A percentile compares a stretch with the other conserved stretches of the same genome.
phyloP scores from a whole-genome alignment of 1,284 basidiomycete species.

The Acaromyces ingoldii region DNA sequence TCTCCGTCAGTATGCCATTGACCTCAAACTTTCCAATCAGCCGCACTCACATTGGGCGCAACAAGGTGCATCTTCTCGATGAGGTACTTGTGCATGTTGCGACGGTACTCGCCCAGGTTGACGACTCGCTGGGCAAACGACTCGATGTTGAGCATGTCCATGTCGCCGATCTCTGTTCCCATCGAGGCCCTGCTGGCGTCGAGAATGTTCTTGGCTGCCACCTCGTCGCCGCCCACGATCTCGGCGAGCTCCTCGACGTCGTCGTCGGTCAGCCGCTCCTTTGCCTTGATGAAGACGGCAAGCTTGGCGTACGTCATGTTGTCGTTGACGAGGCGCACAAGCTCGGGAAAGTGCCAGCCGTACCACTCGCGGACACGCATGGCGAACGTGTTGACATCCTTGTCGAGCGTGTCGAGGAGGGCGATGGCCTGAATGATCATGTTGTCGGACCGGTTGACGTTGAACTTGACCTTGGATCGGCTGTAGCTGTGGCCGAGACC shows the following conservation, averaged over 20 bases:
- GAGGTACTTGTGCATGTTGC: conserved; percentile 81
- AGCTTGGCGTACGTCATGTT: conserved; percentile 90
- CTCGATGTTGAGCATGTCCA: conserved; percentile 94
- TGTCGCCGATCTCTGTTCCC: conserved; percentile 85
- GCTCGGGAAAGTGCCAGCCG: conserved; percentile 99
- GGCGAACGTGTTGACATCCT: conserved; percentile 97
- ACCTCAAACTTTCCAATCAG: not conserved
- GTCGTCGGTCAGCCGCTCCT: conserved; percentile 64
- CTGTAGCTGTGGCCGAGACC: conserved; percentile 98
- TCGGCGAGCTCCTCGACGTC: conserved; percentile 71
- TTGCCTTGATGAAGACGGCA: conserved; percentile 84
- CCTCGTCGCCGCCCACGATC: conserved; percentile 80
- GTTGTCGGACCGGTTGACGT: conserved; percentile 98
- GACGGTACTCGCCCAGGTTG: conserved; percentile 87
- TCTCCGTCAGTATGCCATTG: not conserved
- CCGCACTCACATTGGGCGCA: conserved; percentile 70
- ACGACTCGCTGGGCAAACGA: conserved; percentile 87
- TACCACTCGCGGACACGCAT: conserved; percentile 99
- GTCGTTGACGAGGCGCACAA: conserved; percentile 88
- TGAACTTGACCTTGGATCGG: conserved; percentile 91
- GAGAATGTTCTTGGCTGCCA: conserved; percentile 83
- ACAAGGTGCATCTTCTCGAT: conserved; percentile 98
- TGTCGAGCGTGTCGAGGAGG: conserved; percentile 96
- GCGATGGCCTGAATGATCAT: conserved; percentile 99
- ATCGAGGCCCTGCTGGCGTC: conserved; percentile 91